Conservation (phyloP, 106 monocot genomes). For the Dactylorhiza incarnata region DNA sequence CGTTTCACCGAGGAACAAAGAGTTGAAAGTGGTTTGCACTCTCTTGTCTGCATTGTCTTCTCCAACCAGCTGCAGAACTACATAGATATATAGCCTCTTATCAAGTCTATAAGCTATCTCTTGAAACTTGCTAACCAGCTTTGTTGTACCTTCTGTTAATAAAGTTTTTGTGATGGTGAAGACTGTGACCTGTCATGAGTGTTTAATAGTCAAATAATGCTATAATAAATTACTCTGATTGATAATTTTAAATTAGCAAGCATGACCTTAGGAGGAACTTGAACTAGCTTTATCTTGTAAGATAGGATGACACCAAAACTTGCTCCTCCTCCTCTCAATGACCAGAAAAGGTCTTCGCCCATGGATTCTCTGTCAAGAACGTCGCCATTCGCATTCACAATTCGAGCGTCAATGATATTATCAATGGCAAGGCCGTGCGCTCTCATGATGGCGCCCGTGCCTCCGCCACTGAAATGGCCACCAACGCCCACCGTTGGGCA, state of each 20-base stretch:
- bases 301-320: conserved; percentile 49
- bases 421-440: conserved; percentile 24
- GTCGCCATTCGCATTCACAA: conserved; percentile 14
- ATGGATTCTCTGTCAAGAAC: conserved; percentile 19
- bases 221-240: too few species aligned
- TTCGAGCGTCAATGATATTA: conserved; percentile 20
- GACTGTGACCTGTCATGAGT: too few species aligned
- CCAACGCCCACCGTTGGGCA: conserved; percentile 28
- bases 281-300: conserved; percentile 33
- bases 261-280: conserved; percentile 18
- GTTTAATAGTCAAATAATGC: too few species aligned
- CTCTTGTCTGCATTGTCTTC: neutral
- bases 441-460: conserved; percentile 17
- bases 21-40: conserved; percentile 20
- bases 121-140: neutral
- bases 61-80: neutral
- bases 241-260: too few species aligned
- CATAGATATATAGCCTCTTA: neutral
- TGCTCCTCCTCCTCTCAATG: conserved; percentile 41
- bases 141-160: neutral
- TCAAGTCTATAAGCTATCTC: conserved; percentile 3
- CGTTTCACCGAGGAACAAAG: conserved; percentile 20
- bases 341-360: conserved; percentile 67
- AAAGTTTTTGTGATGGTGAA: neutral
- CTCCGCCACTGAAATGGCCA: conserved; percentile 31